These are phyloP conservation scores for Taxawa tesnikishii DNA, from an alignment of 2,329 filamentous ascomycete species.

Conservation along the genomic window DNA sequence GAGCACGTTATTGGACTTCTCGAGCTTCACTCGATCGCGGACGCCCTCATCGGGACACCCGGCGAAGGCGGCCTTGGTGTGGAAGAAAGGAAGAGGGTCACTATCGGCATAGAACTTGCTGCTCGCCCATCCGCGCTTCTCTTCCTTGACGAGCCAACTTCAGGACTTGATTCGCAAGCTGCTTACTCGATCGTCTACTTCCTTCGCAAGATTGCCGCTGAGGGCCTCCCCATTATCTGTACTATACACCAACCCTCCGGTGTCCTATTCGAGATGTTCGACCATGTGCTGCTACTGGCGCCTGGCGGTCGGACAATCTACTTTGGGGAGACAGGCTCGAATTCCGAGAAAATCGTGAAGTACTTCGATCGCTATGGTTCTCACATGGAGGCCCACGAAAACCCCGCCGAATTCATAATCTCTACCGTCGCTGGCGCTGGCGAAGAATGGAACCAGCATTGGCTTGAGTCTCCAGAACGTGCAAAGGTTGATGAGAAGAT, in stretches of 20 bases:
- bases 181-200: conserved; percentile 52
- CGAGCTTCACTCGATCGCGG: conserved; percentile 52
- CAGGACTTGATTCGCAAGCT: conserved; percentile 50
- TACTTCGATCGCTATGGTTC: conserved; percentile 56
- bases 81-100: conserved; percentile 49
- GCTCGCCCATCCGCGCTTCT: conserved; percentile 43
- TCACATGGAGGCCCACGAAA: conserved; percentile 47
- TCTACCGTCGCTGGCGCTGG: conserved; percentile 29
- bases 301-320: conserved; percentile 32
- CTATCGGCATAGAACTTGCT: conserved; percentile 36
- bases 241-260: conserved; percentile 50
- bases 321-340: conserved; percentile 32
- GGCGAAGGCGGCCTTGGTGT: conserved; percentile 49
- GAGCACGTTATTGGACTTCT: conserved; percentile 56
- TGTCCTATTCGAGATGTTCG: conserved; percentile 32
- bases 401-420: conserved; percentile 69
- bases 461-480: conserved; percentile 30
- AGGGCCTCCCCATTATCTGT: conserved; percentile 31
- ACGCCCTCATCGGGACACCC: conserved; percentile 59
- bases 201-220: conserved; percentile 45
- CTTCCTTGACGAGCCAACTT: conserved; percentile 48
- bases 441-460: conserved; percentile 30
- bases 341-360: conserved; percentile 26
- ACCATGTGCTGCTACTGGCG: conserved; percentile 29
- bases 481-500: conserved; percentile 24